These are phyloP conservation scores for Vicia sativa DNA, from an alignment of 306 rosid species.

Conservation along the genomic window DNA sequence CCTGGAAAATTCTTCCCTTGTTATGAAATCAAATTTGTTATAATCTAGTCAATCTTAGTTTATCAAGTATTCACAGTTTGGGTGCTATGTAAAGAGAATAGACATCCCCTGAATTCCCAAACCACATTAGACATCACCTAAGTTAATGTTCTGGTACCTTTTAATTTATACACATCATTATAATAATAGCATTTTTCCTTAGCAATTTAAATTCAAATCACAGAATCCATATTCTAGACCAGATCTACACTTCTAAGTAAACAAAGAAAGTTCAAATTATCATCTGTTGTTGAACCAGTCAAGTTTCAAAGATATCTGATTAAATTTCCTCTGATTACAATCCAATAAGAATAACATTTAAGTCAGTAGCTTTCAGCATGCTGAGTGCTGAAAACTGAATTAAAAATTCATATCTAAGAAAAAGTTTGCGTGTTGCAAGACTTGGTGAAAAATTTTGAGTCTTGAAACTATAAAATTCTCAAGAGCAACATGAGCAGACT, in stretches of 20 bases:
- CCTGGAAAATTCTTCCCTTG: neutral
- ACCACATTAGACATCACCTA: neutral
- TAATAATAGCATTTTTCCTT: neutral
- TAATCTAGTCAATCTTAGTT: neutral
- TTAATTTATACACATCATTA: conserved; percentile 1
- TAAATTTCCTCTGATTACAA: neutral
- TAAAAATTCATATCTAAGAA: conserved; percentile 6
- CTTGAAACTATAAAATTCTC: conserved; percentile 6
- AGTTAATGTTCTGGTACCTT: neutral
- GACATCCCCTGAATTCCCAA: conserved; percentile 7
- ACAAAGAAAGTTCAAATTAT: neutral
- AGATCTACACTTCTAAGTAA: conserved; percentile 10
- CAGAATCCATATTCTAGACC: conserved; percentile 28
- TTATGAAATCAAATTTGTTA: neutral
- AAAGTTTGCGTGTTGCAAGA: neutral
- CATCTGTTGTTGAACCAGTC: neutral
- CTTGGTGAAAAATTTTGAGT: too few relatives aligned
- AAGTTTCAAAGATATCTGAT: conserved; percentile 4
- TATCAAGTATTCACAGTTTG: neutral
- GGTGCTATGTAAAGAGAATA: conserved; percentile 12
- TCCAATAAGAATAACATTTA: conserved; percentile 5
- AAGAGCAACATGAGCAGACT: conserved; percentile 18
- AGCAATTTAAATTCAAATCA: conserved; percentile 15
- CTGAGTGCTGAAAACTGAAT: conserved; percentile 30
- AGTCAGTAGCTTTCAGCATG: conserved; percentile 16